Evolutionary conservation across 371 early-diverging fungal genomes (phyloP), one percentile per base, ranked within the genome.

Genomic region (Mortierella sp.): DNA sequence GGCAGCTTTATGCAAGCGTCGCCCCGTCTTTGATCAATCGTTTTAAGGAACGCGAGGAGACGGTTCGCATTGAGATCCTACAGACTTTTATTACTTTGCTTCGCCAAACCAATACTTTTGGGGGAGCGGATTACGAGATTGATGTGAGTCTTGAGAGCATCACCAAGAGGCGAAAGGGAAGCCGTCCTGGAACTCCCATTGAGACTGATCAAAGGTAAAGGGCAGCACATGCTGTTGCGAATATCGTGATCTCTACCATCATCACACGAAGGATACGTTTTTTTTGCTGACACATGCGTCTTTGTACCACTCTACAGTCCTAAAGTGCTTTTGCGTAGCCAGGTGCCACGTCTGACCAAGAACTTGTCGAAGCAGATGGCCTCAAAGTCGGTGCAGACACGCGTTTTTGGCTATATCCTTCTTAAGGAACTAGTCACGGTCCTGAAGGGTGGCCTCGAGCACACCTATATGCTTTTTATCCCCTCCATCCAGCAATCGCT

Each of bases 31-130:
- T 98, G 8, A 92, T 95, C 43, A 71, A 56, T 30, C 82, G 95
- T 42, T 96, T 98, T 76, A 91, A 88, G 57, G 98, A 97, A 79
- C 87, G 96, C 15, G 96, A 96, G 65, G 97, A 98, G 62, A 89
- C 90, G 60, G 98, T 98, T 17, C 90, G 96, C 17, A 80, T 90
- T 8, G 97, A 97, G 69, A 82, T 96, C 12, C 73, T 97, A 8
- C 82, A 83, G 30, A 92, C 96, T 0, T 94, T 93, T 53, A 89
- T 89, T 46, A 82, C 85, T 0, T 79, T 96, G 27, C 78, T 95
- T 26, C 83, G 89, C 9, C 93, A 93, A 65, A 93, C 93, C 7
- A 89, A 82, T 39, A 83, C 87, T 11, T 87, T 86, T 44, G 80
- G 82, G 4, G 81, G 81, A 2, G 64, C 73, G 58, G 70, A 72